Percentiles rank a stretch among this genome's conserved stretches.
phyloP scores from a whole-genome alignment of 257 asterid species.

The Solanum sejunctum region DNA sequence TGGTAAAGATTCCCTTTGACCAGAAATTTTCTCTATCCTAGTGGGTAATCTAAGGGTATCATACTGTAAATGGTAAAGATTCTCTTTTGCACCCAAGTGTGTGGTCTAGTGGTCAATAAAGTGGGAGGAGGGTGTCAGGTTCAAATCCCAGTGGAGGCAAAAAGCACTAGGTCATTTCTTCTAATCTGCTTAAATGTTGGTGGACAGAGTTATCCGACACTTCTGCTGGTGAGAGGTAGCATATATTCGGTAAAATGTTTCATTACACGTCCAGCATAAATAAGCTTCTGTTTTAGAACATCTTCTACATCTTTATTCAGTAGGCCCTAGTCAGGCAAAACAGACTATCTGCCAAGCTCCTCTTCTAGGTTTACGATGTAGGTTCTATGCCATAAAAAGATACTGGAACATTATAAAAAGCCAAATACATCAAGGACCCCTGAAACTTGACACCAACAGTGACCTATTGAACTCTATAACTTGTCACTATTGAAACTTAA shows the following conservation, averaged over 20 bases:
- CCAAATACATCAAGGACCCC: background rate
- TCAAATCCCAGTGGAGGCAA: background rate
- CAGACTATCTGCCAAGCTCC: background rate
- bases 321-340: background rate
- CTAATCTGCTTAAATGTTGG: background rate
- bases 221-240: background rate
- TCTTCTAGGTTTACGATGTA: background rate
- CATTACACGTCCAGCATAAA: background rate
- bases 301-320: background rate
- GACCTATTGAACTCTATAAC: background rate
- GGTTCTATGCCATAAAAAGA: background rate
- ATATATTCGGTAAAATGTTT: background rate
- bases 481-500: background rate
- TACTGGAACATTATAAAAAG: background rate
- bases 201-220: background rate
- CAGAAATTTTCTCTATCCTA: background rate
- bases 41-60: background rate
- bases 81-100: background rate
- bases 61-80: background rate
- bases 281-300: background rate
- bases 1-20: background rate
- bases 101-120: background rate
- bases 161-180: background rate
- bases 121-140: background rate
- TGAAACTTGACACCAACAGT: background rate